Percentiles rank a stretch among this genome's conserved stretches.
Evolutionary conservation across 1,284 basidiomycete species (phyloP).

Genomic region (Leccinum fuscescens): DNA sequence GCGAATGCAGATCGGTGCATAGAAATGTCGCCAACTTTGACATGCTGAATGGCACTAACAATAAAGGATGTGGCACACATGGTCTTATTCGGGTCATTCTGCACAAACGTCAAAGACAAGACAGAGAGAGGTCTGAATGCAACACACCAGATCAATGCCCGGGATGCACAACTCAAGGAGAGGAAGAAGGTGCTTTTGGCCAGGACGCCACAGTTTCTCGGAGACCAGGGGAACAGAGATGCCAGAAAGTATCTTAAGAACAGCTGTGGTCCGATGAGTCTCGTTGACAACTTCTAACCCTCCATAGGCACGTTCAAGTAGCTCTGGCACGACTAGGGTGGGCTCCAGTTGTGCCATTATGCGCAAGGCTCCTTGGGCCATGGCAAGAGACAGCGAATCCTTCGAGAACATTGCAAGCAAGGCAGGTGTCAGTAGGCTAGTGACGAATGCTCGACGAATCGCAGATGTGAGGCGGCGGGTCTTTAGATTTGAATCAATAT

Average conservation of each 20-base stretch:
- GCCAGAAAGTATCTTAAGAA: conserved; percentile 84
- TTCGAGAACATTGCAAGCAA: conserved; percentile 96
- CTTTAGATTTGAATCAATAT: conserved; percentile 36
- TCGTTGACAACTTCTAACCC: conserved; percentile 94
- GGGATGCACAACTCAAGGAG: conserved; percentile 90
- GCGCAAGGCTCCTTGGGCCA: conserved; percentile 71
- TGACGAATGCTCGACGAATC: conserved; percentile 85
- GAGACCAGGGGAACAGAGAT: conserved; percentile 79
- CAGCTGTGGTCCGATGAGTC: conserved; percentile 90
- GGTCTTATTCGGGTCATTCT: conserved; percentile 95
- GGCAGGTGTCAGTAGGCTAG: conserved; percentile 81
- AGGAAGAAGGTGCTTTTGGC: conserved; percentile 87
- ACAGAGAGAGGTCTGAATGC: neutral
- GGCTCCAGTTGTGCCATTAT: conserved; percentile 83
- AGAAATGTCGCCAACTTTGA: conserved; percentile 82
- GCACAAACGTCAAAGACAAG: conserved; percentile 8
- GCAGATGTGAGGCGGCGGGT: conserved; percentile 74
- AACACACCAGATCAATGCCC: conserved; percentile 79
- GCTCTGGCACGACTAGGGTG: conserved; percentile 84
- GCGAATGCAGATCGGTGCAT: conserved; percentile 54
- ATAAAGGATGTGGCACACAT: conserved; percentile 81
- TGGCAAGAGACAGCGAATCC: conserved; percentile 65
- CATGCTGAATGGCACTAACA: conserved; percentile 72
- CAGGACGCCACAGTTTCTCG: conserved; percentile 77
- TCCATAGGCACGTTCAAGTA: conserved; percentile 89